Conservation (phyloP, 257 asterid species). For the Solanum stenotomum region DNA sequence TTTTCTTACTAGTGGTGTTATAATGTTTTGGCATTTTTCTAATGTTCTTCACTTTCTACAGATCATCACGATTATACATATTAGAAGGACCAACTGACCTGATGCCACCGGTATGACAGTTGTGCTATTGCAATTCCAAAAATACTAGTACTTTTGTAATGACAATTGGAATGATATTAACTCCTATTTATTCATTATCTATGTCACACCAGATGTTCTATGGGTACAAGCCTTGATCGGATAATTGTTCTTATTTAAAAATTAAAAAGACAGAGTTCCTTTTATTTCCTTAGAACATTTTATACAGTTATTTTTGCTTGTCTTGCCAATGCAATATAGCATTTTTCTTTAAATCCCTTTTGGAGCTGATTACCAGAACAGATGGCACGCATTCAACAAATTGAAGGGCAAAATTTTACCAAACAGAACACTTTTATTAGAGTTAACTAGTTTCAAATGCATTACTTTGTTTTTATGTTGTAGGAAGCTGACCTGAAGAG, state of each 20-base stretch:
- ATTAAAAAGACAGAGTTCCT: not conserved
- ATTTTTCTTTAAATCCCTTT: not conserved
- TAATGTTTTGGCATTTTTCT: not conserved
- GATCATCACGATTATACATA: conserved; percentile 87
- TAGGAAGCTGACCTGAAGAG: conserved; percentile 85
- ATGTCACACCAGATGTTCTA: not conserved
- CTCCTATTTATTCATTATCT: not conserved
- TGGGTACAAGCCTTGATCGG: not conserved
- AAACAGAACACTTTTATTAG: not conserved
- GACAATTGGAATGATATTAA: not conserved
- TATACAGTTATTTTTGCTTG: not conserved
- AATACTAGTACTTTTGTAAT: not conserved
- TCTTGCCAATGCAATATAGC: not conserved
- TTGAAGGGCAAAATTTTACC: not conserved
- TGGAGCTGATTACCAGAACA: not conserved
- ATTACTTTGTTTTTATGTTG: conserved; percentile 19
- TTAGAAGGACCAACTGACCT: conserved; percentile 88
- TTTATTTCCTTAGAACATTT: not conserved
- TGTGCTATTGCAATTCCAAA: not conserved
- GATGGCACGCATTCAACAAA: not conserved
- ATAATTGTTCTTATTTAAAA: not conserved
- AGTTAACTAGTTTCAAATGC: not conserved
- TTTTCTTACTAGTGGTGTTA: not conserved
- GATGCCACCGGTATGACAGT: conserved; percentile 78
- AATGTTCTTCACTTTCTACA: conserved; percentile 20